phyloP scores from a whole-genome alignment of 177 flowering plant species.

The Vitis hybrid region DNA sequence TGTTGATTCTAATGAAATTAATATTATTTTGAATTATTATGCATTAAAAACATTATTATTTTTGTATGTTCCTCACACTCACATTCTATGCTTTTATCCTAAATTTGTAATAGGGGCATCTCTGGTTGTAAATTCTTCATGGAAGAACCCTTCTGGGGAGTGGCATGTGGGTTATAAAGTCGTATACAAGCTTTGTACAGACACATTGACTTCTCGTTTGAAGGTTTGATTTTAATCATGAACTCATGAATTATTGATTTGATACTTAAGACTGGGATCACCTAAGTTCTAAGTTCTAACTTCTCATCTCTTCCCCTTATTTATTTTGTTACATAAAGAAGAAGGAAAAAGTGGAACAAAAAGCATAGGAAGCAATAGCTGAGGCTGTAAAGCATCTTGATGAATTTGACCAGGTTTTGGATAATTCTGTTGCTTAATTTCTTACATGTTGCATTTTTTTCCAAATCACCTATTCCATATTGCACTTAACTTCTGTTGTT shows the following conservation, averaged over 20 bases:
- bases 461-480: not conserved
- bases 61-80: not conserved
- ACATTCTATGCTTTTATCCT: not conserved
- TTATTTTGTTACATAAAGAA: constrained; percentile 56
- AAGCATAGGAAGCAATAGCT: constrained; percentile 82
- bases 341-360: constrained; percentile 94
- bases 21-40: too few species aligned
- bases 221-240: constrained; percentile 46
- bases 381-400: constrained; percentile 74
- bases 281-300: not conserved
- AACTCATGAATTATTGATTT: not conserved
- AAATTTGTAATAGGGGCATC: constrained; percentile 46
- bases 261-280: not conserved
- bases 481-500: not conserved
- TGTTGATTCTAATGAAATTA: too few species aligned
- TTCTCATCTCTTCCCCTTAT: not conserved
- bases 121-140: constrained; percentile 64
- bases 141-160: constrained; percentile 93
- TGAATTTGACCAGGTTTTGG: constrained; percentile 82
- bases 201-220: constrained; percentile 73
- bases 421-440: not conserved
- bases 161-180: constrained; percentile 94
- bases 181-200: constrained; percentile 85
- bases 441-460: not conserved
- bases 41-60: too few species aligned